Base-by-base conservation (phyloP, 78 protist species). In the Speleostelium caveatum region DNA sequence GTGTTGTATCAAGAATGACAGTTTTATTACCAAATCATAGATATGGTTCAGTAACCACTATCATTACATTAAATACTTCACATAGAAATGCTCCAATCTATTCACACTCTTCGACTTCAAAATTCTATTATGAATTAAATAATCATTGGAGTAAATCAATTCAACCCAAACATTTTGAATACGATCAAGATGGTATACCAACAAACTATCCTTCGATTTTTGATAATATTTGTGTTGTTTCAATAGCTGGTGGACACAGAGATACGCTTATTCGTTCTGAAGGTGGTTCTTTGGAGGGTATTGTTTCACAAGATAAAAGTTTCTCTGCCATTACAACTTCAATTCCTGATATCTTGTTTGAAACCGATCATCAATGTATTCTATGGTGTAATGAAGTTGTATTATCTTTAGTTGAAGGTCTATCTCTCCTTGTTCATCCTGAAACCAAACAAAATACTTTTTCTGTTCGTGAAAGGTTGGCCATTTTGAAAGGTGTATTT, bases 331-430 rank as follows among this genome's bases (percentile, higher is more conserved):
- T 88, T 10, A 78, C 94, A 24, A 88, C 94, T 3, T 65, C 78
- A 3, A 59, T 88, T 22, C 94, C 94, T 14, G 87, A 88, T 51
- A 87, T 88, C 1, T 75, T 76, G 51, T 55, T 76, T 32, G 89
- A 88, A 30, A 75, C 94, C 19, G 94, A 88, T 30, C 94, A 88
- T 63, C 79, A 69, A 55, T 75, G 87, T 60, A 88, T 88, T n/a
- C 63, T 88, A 16, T 88, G 94, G 94, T 88, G 94, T 30, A 88
- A 88, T 39, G 89, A 88, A 14, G 77, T 88, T 19, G 94, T 88
- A 2, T 65, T 69, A 33, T 67, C 91, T 22, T 33, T 83, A 7
- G 91, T 69, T 6, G 77, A 72, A 4, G 73, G 75, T 30, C 67
- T 83, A 41, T 42, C 69, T 5, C 26, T 58, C 3, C 67, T 83